Percentiles rank a stretch among this genome's conserved stretches.
Conservation (phyloP, 352 stramenopile genomes). For the Phytopythium litorale region DNA sequence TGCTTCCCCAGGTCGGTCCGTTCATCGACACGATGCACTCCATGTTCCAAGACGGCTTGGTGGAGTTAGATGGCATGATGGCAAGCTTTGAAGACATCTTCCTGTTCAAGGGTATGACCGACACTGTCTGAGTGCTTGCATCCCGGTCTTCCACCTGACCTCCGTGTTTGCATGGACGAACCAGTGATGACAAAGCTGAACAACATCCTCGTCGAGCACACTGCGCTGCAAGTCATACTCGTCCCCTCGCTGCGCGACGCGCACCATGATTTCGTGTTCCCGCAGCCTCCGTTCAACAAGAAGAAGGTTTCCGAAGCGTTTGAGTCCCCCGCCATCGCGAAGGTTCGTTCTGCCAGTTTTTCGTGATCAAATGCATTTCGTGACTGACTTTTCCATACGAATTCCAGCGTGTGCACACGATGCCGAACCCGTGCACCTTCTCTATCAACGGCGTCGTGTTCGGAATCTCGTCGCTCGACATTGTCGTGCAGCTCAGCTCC, state of each 20-base stretch:
- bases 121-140: not conserved
- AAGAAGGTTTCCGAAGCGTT: conserved; percentile 78
- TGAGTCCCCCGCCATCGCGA: conserved; percentile 46
- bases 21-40: conserved; percentile 95
- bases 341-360: conserved; percentile 24
- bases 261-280: conserved; percentile 93
- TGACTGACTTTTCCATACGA: conserved; percentile 2
- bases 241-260: conserved; percentile 95
- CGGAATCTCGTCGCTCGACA: conserved; percentile 91
- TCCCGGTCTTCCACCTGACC: not conserved
- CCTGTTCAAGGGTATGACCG: conserved; percentile 67
- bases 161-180: too few species aligned
- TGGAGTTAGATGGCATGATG: conserved; percentile 78
- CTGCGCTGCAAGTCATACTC: conserved; percentile 87
- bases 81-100: conserved; percentile 84
- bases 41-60: conserved; percentile 80
- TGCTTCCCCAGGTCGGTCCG: conserved; percentile 74
- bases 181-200: conserved; percentile 77
- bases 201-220: conserved; percentile 48
- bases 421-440: conserved; percentile 95
- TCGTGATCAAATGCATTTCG: not conserved
- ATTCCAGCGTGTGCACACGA: conserved; percentile 87
- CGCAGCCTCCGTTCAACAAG: conserved; percentile 92
- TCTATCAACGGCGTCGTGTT: conserved; percentile 94
- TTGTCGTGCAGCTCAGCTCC: conserved; percentile 84